Percentiles rank a stretch among this genome's conserved stretches.
Conservation (phyloP, 2,329 filamentous ascomycete genomes). For the Neobulgaria alba region DNA sequence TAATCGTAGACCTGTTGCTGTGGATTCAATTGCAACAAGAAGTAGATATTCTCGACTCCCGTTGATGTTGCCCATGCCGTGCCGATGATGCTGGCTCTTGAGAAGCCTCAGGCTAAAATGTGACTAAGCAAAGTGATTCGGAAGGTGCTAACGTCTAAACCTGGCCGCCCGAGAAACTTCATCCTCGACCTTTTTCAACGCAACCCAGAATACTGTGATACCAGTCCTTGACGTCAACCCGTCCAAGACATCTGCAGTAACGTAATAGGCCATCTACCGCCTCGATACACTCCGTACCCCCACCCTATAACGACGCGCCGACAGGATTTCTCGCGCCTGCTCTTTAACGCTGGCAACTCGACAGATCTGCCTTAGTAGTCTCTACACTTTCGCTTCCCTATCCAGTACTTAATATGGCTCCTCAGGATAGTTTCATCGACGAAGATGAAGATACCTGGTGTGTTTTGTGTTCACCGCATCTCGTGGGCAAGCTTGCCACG, state of each 20-base stretch:
- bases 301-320: background rate
- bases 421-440: conserved; percentile 61
- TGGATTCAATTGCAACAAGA: conserved; percentile 27
- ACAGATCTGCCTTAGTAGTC: background rate
- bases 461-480: conserved; percentile 18
- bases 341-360: background rate
- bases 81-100: too few relatives aligned
- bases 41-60: too few relatives aligned
- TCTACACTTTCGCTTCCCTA: conserved; percentile 8
- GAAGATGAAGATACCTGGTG: conserved; percentile 65
- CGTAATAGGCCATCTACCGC: background rate
- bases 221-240: too few relatives aligned
- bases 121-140: conserved; percentile 1
- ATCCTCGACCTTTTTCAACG: too few relatives aligned
- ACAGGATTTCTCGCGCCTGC: too few relatives aligned
- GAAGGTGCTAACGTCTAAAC: too few relatives aligned
- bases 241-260: too few relatives aligned
- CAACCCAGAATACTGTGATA: too few relatives aligned
- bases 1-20: conserved; percentile 33
- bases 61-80: too few relatives aligned
- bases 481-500: conserved; percentile 2
- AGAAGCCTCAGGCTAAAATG: conserved; percentile 1
- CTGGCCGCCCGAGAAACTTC: too few relatives aligned
- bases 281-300: background rate
- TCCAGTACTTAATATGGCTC: conserved; percentile 43